A percentile compares a stretch with the other conserved stretches of the same genome.
These are phyloP conservation scores for Xerocomellus chrysenteron DNA, from an alignment of 768 basidiomycete species.

Conservation along the genomic window DNA sequence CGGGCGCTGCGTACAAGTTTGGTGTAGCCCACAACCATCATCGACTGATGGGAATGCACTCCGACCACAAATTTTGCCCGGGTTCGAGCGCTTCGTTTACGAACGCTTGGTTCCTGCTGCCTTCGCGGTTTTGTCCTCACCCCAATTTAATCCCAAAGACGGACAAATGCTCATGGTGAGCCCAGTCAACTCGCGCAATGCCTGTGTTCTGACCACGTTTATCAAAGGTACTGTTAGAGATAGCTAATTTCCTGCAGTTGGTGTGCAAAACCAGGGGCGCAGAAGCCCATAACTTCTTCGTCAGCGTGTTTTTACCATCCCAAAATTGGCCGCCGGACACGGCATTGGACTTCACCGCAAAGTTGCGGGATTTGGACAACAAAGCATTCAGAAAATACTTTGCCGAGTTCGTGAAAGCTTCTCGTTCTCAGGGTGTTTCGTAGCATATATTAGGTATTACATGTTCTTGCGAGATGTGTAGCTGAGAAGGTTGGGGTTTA, in stretches of 20 bases:
- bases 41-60: conserved; percentile 35
- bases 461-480: conserved; percentile 1
- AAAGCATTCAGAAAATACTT: conserved; percentile 86
- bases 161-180: conserved; percentile 82
- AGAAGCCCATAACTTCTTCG: conserved; percentile 82
- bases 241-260: conserved; percentile 79
- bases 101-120: conserved; percentile 78
- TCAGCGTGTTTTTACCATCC: conserved; percentile 78
- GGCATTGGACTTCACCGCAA: conserved; percentile 74
- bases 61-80: conserved; percentile 55
- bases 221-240: conserved; percentile 81
- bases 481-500: conserved; percentile 8
- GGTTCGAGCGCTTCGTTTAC: conserved; percentile 92
- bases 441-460: conserved; percentile 34
- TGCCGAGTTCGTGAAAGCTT: conserved; percentile 76
- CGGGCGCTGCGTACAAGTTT: conserved; percentile 59
- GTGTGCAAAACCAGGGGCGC: conserved; percentile 73
- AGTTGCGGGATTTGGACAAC: conserved; percentile 69
- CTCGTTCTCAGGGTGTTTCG: conserved; percentile 52
- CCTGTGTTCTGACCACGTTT: background rate
- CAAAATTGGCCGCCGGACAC: conserved; percentile 83
- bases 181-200: background rate
- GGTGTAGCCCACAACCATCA: conserved; percentile 56
- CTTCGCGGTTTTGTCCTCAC: conserved; percentile 76
- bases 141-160: conserved; percentile 85